Evolutionary conservation across 2,329 filamentous ascomycete species (phyloP).

Genomic region (Graphilbum sp.): DNA sequence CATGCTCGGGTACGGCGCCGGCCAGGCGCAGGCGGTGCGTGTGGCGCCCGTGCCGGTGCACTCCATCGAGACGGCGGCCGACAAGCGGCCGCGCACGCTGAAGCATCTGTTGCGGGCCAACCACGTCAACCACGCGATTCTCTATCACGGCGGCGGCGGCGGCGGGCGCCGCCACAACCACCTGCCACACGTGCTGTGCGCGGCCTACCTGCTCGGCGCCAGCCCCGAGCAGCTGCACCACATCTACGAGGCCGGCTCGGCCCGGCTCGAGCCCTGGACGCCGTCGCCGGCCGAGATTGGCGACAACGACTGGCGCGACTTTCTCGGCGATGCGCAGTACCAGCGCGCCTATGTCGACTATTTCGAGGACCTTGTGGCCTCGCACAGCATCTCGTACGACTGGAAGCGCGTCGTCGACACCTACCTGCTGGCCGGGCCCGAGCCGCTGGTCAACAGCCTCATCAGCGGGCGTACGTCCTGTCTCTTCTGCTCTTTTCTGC

Average conservation of each 20-base stretch:
- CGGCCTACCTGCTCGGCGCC: conserved; percentile 74
- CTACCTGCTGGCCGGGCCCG: conserved; percentile 57
- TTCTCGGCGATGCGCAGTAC: conserved; percentile 61
- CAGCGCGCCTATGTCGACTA: conserved; percentile 89
- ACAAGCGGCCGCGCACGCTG: conserved; percentile 65
- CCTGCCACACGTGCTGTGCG: conserved; percentile 63
- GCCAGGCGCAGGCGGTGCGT: conserved; percentile 26
- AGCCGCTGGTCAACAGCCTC: conserved; percentile 67
- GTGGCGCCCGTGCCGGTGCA: conserved; percentile 58
- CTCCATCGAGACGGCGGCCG: conserved; percentile 62
- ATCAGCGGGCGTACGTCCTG: conserved; percentile 54
- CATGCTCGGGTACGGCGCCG: conserved; percentile 11
- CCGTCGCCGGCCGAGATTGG: conserved; percentile 75
- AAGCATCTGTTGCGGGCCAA: conserved; percentile 87
- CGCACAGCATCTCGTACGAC: conserved; percentile 53
- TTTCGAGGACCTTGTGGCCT: conserved; percentile 79
- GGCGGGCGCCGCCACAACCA: conserved; percentile 67
- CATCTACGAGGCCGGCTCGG: conserved; percentile 68
- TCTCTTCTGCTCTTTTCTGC: background rate
- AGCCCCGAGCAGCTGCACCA: conserved; percentile 54
- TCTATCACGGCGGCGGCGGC: conserved; percentile 51
- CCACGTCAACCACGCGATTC: conserved; percentile 73
- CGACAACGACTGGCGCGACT: conserved; percentile 73
- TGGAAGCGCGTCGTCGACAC: conserved; percentile 65
- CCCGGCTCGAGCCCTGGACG: conserved; percentile 56